These are phyloP conservation scores for Pholiota molesta DNA, from an alignment of 768 basidiomycete genomes.

Conservation along the genomic window DNA sequence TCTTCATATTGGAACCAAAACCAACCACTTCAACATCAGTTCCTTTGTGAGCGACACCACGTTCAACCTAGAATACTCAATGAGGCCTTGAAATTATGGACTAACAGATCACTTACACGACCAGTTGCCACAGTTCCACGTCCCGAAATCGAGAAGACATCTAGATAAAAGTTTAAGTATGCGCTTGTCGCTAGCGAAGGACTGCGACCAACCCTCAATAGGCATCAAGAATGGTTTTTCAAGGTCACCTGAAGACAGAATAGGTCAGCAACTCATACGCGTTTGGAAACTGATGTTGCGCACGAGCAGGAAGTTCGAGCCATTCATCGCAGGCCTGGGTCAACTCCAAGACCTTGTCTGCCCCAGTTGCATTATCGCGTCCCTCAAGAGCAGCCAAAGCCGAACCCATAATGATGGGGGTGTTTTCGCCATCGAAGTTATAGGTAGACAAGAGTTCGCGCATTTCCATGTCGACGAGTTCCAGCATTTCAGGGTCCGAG, in stretches of 20 bases:
- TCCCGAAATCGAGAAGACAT: slow-evolving; percentile 97
- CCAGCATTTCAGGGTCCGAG: slow-evolving; percentile 96
- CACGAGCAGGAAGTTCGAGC: slow-evolving; percentile 93
- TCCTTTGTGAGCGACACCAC: slow-evolving; percentile 89
- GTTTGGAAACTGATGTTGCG: slow-evolving; percentile 28
- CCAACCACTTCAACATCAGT: slow-evolving; percentile 94
- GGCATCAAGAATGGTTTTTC: slow-evolving; percentile 98
- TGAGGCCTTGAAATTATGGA: neutral
- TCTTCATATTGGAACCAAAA: slow-evolving; percentile 79
- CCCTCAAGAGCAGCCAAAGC: slow-evolving; percentile 95
- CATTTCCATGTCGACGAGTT: slow-evolving; percentile 99
- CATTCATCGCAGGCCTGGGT: slow-evolving; percentile 89
- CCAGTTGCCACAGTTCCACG: slow-evolving; percentile 98
- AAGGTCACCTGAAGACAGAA: slow-evolving; percentile 69
- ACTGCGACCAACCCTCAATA: slow-evolving; percentile 65
- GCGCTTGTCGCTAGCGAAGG: neutral
- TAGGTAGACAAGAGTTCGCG: slow-evolving; percentile 90
- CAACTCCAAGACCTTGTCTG: slow-evolving; percentile 78
- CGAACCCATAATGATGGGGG: slow-evolving; percentile 98
- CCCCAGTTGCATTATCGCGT: slow-evolving; percentile 77
- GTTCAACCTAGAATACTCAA: slow-evolving; percentile 67
- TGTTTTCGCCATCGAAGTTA: slow-evolving; percentile 96
- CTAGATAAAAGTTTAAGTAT: slow-evolving; percentile 31
- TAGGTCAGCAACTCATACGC: neutral
- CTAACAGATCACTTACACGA: slow-evolving; percentile 56